Evolutionary conservation across 306 rosid genomes (phyloP), one percentile per base, ranked within the genome.

Genomic region (Psophocarpus tetragonolobus): DNA sequence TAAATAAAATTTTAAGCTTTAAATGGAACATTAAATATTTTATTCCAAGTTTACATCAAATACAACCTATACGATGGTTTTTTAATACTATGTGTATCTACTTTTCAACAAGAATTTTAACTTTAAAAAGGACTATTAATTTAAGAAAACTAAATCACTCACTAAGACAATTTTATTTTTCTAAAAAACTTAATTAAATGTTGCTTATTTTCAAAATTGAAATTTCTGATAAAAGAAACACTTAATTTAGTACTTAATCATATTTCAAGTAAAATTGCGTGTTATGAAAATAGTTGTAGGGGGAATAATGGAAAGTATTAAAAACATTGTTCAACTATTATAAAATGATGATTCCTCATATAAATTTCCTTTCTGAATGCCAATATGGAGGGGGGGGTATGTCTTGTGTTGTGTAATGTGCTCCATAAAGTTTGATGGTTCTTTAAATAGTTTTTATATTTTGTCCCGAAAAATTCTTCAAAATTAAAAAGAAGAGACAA

Each of bases 401-500:
- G 63, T 24, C 54, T 23, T 68, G 69, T 53, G 33, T 26, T 36
- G 21, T 5, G 26, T 35, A 8, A 24, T 17, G 6, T 20, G 33
- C 26, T 20, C 20, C 20, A 42, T 4, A 69, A 60, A 79, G 53
- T 20, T 30, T 21, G 23, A 29, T 38, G 21, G 17, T 58, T 65
- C 69, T 17, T 67, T 29, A 13, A 36, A 35, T 47, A 41, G 58
- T 39, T 41, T 53, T 26, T 42, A 20, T 0, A 26, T 27, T 53
- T 38, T 24, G 23, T 0, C 8, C 1, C 4, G 0, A 15, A 54
- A 60, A 42, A 38, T 13, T n/a, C 42, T 18, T 47, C 4, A 53
- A 68, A 68, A 21, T 53, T 5, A 3, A 69, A 65, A 41, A 66
- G 39, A 61, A 70, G 18, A 64, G 36, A n/a, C 60, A 71, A n/a